phyloP scores from a whole-genome alignment of 306 rosid species.

The Cicer pinnatifidum region DNA sequence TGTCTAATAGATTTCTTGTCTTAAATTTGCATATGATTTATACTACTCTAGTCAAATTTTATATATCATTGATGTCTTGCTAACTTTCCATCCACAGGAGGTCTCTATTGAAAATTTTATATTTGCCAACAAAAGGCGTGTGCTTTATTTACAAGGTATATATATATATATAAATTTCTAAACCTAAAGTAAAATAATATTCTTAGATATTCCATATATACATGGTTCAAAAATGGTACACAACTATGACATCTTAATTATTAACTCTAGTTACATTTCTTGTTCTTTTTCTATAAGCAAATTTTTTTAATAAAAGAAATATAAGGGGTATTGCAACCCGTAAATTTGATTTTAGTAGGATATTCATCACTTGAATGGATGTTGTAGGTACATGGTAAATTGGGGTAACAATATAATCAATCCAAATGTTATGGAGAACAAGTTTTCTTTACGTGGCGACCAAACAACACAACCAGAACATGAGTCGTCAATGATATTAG shows the following conservation, averaged over 20 bases:
- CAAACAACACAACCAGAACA: no score
- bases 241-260: not conserved
- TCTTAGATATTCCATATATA: not conserved
- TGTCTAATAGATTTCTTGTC: not conserved
- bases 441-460: no score
- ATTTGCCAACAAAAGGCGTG: conserved; percentile 29
- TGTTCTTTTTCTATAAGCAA: not conserved
- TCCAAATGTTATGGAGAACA: conserved; percentile 34
- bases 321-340: no score
- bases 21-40: conserved; percentile 26
- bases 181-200: not conserved
- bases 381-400: conserved; percentile 53
- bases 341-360: conserved; percentile 9
- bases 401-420: conserved; percentile 15
- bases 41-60: not conserved
- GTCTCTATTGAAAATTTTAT: conserved; percentile 65
- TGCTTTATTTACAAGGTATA: conserved; percentile 56
- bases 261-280: not conserved
- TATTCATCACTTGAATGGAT: conserved; percentile 19
- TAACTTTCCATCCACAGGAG: conserved; percentile 55
- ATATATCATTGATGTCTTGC: no score
- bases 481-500: no score
- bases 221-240: no score
- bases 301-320: no score
- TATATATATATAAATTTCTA: not conserved